Evolutionary conservation across 805 yeast species (phyloP), one percentile per base, ranked within the genome.

Genomic region (Lipomyces japonicus): DNA sequence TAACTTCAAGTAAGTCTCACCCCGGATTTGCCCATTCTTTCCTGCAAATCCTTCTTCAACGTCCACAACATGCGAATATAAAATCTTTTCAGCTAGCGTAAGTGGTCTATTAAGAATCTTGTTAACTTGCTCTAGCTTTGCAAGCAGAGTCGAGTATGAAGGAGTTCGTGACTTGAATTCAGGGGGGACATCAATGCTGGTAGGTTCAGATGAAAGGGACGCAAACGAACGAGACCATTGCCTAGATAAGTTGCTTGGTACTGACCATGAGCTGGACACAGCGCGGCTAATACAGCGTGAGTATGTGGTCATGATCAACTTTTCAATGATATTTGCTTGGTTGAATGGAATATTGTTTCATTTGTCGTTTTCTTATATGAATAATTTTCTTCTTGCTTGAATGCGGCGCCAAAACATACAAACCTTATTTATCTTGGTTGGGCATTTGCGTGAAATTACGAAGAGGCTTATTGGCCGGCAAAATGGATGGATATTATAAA

Each of bases 31-130:
- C 21, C 53, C 53, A 34, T 46, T 39, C 41, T 39, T 41, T 26
- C 58, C 59, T 10, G 54, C 57, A 18, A 57, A 46, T 7, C 71
- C 73, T 79, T 62, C 85, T 80, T 59, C 84, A 82, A 97, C 97
- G 66, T 91, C 80, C 66, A 86, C 96, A 70, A 91, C 79, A 75
- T 91, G 97, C 59, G 96, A 91, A 74, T 91, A 93, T 61, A 91
- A 77, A 61, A 91, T 80, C 77, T 91, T 91, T 76, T 91, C 97
- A 58, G 96, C 97, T 66, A 87, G 82, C 46, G 97, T 91, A 65
- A 91, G 78, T 36, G 97, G 97, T 64, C 73, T 66, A 61, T 85
- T 75, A 44, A 90, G 76, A 52, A 89, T 77, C 43, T 71, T 68
- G 59, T 82, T 80, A 52, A 90, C 95, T 35, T 71, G 66, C 6